Evolutionary conservation across 2,329 filamentous ascomycete genomes (phyloP).

Genomic region (Phialophora verrucosa): DNA sequence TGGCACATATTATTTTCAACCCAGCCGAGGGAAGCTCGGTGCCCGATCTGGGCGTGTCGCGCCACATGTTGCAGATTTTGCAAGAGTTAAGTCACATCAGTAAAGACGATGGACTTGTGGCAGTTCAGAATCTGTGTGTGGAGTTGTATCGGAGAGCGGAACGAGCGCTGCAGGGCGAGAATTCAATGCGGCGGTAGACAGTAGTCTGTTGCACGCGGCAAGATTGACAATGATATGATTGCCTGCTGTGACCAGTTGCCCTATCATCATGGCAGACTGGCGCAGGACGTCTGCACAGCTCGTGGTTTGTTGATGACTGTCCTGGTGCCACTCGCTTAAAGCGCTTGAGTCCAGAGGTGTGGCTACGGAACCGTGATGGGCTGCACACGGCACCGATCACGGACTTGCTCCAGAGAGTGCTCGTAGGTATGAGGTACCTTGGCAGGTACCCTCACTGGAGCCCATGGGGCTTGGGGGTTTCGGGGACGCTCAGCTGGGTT

Average conservation of each 20-base stretch:
- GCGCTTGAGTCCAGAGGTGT: too few species aligned
- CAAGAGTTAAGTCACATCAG: conserved; percentile 61
- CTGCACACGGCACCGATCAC: too few species aligned
- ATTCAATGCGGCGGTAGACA: neutral
- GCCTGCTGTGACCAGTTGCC: neutral
- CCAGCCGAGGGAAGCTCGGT: conserved; percentile 67
- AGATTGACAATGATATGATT: neutral
- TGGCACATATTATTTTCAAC: conserved; percentile 94
- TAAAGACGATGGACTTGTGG: conserved; percentile 90
- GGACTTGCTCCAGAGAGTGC: neutral
- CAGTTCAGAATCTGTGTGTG: conserved; percentile 71
- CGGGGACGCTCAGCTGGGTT: conserved; percentile 1
- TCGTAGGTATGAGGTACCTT: neutral
- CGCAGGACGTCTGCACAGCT: neutral
- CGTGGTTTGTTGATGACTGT: neutral
- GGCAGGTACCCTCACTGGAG: neutral
- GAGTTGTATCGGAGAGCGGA: conserved; percentile 28
- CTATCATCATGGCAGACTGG: neutral
- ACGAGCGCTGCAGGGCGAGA: conserved; percentile 12
- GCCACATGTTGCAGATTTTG: conserved; percentile 24
- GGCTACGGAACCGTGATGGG: too few species aligned
- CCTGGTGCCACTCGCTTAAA: neutral
- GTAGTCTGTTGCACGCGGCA: neutral
- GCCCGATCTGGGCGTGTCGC: conserved; percentile 21
- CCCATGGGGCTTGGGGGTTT: neutral